Evolutionary conservation across 495 filamentous ascomycete genomes (phyloP), one percentile per base, ranked within the genome.

Genomic region (Penicillium samsonianum): DNA sequence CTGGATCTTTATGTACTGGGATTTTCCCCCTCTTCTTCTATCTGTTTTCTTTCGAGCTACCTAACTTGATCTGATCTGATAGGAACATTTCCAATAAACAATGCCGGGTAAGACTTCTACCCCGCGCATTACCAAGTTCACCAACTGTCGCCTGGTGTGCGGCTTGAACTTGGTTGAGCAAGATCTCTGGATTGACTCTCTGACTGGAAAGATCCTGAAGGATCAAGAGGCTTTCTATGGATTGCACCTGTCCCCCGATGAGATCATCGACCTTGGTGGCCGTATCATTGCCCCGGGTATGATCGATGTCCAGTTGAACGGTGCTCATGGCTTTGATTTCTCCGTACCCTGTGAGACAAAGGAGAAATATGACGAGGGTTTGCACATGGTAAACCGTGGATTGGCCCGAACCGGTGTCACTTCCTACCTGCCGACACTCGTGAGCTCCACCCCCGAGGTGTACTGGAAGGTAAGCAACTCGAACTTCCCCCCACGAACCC

Each of bases 261-360:
- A 78, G 57, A 70, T 85, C 50, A 76, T 94, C 61, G 82, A 96
- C 62, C 82, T 94, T 12, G 78, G 83, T n/a, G 87, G 88, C 45
- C 86, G 87, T 58, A 91, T 94, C 63, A 62, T 96, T 22, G 83
- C 89, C 12, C 90, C 90, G 1, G 91, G 90, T 14, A 81, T 94
- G 61, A 90, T 95, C 63, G 91, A 96, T 64, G 85, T 89, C 46
- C 91, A 96, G 66, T 80, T 93, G 44, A 96, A 96, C 63, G 91
- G 91, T 41, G 89, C 87, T 6, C 88, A 88, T 58, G 90, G 91
- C 44, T 91, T 93, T 75, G 90, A 94, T 73, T 93, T 93, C 69
- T 92, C 89, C 1, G 75, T 90, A 2, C 83, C 87, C 6, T 81
- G 86, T n/a, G 80, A 86, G 42, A 77, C 82, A 38, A 78, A 82